Percentiles rank a stretch among this genome's conserved stretches.
phyloP scores from a whole-genome alignment of 2,329 filamentous ascomycete species.

The Cladorrhinum sp. region DNA sequence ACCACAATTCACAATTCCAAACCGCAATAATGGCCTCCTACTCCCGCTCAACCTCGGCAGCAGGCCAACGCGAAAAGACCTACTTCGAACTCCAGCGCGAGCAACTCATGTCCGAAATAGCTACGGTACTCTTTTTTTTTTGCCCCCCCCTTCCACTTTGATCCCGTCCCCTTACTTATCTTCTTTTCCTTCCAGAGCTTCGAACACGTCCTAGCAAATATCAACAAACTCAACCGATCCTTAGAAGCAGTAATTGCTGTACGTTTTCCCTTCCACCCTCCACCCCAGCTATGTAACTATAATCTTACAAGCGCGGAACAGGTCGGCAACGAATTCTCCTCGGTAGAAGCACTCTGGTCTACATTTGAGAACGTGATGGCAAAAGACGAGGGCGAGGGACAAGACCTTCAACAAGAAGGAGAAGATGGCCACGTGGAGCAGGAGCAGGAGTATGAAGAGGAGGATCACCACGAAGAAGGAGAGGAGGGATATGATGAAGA shows the following conservation, averaged over 20 bases:
- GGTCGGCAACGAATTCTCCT: conserved; percentile 97
- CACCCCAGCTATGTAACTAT: no score
- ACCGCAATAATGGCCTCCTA: conserved; percentile 34
- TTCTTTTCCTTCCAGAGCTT: conserved; percentile 53
- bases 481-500: conserved; percentile 16
- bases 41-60: conserved; percentile 28
- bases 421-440: conserved; percentile 23
- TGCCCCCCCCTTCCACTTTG: not conserved
- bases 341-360: conserved; percentile 93
- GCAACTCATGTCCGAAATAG: conserved; percentile 68
- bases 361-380: conserved; percentile 97
- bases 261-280: no score
- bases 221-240: conserved; percentile 91
- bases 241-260: conserved; percentile 86
- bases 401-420: conserved; percentile 13
- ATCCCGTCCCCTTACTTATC: conserved; percentile 1
- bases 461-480: conserved; percentile 18
- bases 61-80: conserved; percentile 47
- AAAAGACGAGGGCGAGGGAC: conserved; percentile 50
- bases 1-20: not conserved
- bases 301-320: no score
- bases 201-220: conserved; percentile 89
- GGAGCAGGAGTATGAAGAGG: conserved; percentile 32
- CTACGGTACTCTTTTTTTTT: conserved; percentile 52
- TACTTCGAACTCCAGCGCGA: conserved; percentile 78